phyloP scores from a whole-genome alignment of 139 green algal genomes.

The Trebouxia sp. region DNA sequence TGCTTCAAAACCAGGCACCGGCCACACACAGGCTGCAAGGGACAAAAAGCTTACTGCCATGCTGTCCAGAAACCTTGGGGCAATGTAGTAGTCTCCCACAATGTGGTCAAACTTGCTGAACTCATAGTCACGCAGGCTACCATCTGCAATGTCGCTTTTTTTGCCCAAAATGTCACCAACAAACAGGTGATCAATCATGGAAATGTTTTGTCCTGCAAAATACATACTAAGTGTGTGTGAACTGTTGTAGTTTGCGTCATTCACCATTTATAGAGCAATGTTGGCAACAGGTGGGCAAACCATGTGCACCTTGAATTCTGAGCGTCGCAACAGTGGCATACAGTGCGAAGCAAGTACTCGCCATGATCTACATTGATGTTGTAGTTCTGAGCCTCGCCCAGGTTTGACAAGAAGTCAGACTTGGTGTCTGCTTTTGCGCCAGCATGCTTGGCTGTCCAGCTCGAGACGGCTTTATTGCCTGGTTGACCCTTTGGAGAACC shows the following conservation, averaged over 20 bases:
- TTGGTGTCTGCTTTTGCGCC: constrained; percentile 31
- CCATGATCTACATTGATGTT: constrained; percentile 72
- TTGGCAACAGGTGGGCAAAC: background rate
- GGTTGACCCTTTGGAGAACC: no score
- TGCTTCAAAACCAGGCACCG: no score
- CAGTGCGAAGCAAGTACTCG: background rate
- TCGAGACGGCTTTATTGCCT: no score
- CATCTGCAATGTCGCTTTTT: constrained; percentile 73
- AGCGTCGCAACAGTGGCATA: background rate
- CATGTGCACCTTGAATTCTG: background rate
- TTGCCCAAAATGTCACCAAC: constrained; percentile 54
- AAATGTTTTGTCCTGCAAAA: constrained; percentile 54
- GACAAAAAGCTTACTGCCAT: constrained; percentile 46
- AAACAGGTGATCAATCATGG: constrained; percentile 72
- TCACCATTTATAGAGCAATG: background rate
- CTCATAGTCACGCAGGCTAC: constrained; percentile 57
- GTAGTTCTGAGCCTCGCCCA: constrained; percentile 59
- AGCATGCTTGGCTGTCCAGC: constrained; percentile 59
- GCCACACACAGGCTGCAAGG: background rate
- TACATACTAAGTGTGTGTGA: background rate
- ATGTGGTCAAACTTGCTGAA: constrained; percentile 44
- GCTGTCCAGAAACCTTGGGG: constrained; percentile 76
- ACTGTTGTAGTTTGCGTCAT: background rate
- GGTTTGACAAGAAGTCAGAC: constrained; percentile 49
- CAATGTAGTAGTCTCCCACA: constrained; percentile 87